Evolutionary conservation across 805 yeast species (phyloP).

Genomic region (Zygosaccharomyces bisporus): DNA sequence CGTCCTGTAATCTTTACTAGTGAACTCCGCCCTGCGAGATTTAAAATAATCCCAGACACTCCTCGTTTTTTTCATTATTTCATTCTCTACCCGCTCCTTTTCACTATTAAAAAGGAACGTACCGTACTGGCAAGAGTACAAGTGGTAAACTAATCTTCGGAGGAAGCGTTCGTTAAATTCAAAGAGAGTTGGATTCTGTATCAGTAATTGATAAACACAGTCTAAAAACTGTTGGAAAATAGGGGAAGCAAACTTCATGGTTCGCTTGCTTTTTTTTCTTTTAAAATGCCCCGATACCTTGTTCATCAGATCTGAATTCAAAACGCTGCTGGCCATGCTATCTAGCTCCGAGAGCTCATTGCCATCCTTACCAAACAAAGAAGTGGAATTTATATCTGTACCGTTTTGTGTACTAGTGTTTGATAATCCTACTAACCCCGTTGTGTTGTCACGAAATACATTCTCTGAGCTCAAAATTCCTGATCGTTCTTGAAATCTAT

Average conservation of each 20-base stretch:
- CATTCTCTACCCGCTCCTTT: slow-evolving; percentile 48
- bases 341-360: slow-evolving; percentile 15
- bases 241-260: slow-evolving; percentile 69
- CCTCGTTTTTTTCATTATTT: slow-evolving; percentile 49
- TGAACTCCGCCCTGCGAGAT: slow-evolving; percentile 68
- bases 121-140: slow-evolving; percentile 93
- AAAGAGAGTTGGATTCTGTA: slow-evolving; percentile 68
- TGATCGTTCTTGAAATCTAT: slow-evolving; percentile 76
- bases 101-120: slow-evolving; percentile 79
- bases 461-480: slow-evolving; percentile 66
- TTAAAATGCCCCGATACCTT: slow-evolving; percentile 51
- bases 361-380: slow-evolving; percentile 20
- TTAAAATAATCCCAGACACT: slow-evolving; percentile 93
- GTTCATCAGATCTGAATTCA: slow-evolving; percentile 43
- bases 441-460: slow-evolving; percentile 42
- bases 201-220: slow-evolving; percentile 72
- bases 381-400: slow-evolving; percentile 16
- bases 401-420: slow-evolving; percentile 12
- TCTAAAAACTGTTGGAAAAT: slow-evolving; percentile 93
- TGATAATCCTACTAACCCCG: slow-evolving; percentile 14
- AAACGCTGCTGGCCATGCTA: slow-evolving; percentile 20
- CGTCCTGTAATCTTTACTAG: slow-evolving; percentile 45
- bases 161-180: slow-evolving; percentile 88
- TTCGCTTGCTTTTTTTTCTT: slow-evolving; percentile 35
- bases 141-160: slow-evolving; percentile 78